Evolutionary conservation across 371 early-diverging fungal species (phyloP).

Genomic region (Mortierella sp.): DNA sequence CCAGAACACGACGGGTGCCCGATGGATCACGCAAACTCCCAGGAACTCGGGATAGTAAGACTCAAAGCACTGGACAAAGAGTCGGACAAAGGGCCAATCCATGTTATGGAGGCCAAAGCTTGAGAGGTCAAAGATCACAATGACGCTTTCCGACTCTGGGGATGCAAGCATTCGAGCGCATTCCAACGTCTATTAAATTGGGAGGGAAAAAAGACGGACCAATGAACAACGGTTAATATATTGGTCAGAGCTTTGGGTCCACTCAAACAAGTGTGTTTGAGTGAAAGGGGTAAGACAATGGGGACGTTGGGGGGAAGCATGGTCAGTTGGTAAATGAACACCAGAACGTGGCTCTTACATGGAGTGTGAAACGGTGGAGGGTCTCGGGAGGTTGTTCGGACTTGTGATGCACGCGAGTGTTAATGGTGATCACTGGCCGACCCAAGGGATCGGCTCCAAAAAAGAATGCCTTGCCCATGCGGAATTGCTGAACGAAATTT

Average conservation of each 20-base stretch:
- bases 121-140: slow-evolving; percentile 84
- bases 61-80: slow-evolving; percentile 82
- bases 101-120: slow-evolving; percentile 85
- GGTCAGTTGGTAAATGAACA: not conserved
- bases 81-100: slow-evolving; percentile 85
- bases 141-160: slow-evolving; percentile 77
- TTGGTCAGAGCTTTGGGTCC: not conserved
- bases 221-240: slow-evolving; percentile 8
- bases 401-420: slow-evolving; percentile 65
- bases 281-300: not conserved
- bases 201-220: too few relatives aligned
- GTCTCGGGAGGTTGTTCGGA: slow-evolving; percentile 65
- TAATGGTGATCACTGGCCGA: slow-evolving; percentile 70
- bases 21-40: slow-evolving; percentile 78
- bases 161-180: slow-evolving; percentile 75
- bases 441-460: slow-evolving; percentile 66
- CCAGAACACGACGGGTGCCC: slow-evolving; percentile 90
- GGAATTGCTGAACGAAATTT: slow-evolving; percentile 59
- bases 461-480: slow-evolving; percentile 63
- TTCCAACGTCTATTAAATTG: slow-evolving; percentile 78
- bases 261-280: not conserved
- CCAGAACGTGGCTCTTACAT: slow-evolving; percentile 75
- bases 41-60: slow-evolving; percentile 92
- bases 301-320: too few relatives aligned
- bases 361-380: slow-evolving; percentile 71